Base-by-base conservation (phyloP, 2,329 filamentous ascomycete genomes). In the Beauveria australis region DNA sequence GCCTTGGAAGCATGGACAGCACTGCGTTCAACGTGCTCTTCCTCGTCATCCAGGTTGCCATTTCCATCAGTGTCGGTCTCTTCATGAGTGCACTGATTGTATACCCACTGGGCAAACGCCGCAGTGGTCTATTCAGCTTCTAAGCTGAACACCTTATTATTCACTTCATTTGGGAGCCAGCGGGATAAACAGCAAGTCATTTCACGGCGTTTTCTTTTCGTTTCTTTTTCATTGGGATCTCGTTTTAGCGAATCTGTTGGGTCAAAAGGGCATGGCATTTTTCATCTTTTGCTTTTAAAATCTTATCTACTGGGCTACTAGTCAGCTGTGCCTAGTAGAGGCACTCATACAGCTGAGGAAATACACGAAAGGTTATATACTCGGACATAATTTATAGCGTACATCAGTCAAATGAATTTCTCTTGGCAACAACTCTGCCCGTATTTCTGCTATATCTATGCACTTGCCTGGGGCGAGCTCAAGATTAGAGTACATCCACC, bases 1-100 rank as follows among this genome's bases (percentile, higher is more conserved):
- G 14, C 26, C 37, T 70, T 12, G 68, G 67, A 8, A 65, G 70
- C 43, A 66, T 78, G 16, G 78, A 79, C 62, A 74, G 70, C 59
- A 78, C 78, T 3, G 75, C 79, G 0, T 83, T 85, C 63, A 80
- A 78, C 9, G 79, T 86, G 5, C 71, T 83, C 30, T 76, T 82
- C 44, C 82, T 79, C 62, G 82, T 86, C 59, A 79, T 86, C 22
- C 82, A 86, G 67, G 80, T 86, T 1, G 81, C 83, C 6, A 84
- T 86, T 60, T 82, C 82, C 41, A 82, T 86, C 62, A 83, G 81
- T n/a, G 82, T 85, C 2, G 83, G 83, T 14, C 66, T 86, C 28
- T 83, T 81, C 62, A 73, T 84, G 67, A 82, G 81, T 59, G 80
- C 80, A 7, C 67, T 83, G 51, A 74, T 83, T 60, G 77, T 83